Evolutionary conservation across 2,329 filamentous ascomycete genomes (phyloP).

Genomic region (Fusarium solani-melongenae): DNA sequence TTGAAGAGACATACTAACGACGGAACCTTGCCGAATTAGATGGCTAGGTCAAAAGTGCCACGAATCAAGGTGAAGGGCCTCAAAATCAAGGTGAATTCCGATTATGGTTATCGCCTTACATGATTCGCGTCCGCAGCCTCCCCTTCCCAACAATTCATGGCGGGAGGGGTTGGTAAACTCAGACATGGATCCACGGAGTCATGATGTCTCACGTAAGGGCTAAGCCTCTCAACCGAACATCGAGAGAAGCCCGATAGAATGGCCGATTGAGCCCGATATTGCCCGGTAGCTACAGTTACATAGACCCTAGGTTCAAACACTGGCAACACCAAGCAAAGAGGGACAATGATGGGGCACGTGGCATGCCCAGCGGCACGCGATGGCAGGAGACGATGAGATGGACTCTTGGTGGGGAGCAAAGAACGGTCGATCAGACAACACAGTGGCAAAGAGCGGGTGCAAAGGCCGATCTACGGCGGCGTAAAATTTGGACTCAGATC

Average conservation of each 20-base stretch:
- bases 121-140: neutral
- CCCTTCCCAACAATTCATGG: neutral
- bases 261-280: slow-evolving; percentile 13
- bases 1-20: neutral
- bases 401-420: slow-evolving; percentile 12
- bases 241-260: neutral
- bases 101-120: neutral
- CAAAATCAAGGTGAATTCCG: neutral
- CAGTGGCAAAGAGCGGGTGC: slow-evolving; percentile 11
- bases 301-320: neutral
- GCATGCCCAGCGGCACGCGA: slow-evolving; percentile 17
- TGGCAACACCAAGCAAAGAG: neutral
- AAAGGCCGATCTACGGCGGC: slow-evolving; percentile 35
- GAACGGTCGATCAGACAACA: slow-evolving; percentile 19
- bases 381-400: slow-evolving; percentile 10
- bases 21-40: neutral
- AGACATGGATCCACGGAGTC: neutral
- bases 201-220: neutral
- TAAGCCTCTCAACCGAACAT: neutral
- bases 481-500: slow-evolving; percentile 24
- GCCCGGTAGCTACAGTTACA: slow-evolving; percentile 14
- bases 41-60: neutral
- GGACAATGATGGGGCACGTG: slow-evolving; percentile 26
- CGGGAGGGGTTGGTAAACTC: neutral
- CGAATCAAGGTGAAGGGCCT: neutral